These are phyloP conservation scores for Colletotrichum sp. DNA, from an alignment of 2,329 filamentous ascomycete species.

Conservation along the genomic window DNA sequence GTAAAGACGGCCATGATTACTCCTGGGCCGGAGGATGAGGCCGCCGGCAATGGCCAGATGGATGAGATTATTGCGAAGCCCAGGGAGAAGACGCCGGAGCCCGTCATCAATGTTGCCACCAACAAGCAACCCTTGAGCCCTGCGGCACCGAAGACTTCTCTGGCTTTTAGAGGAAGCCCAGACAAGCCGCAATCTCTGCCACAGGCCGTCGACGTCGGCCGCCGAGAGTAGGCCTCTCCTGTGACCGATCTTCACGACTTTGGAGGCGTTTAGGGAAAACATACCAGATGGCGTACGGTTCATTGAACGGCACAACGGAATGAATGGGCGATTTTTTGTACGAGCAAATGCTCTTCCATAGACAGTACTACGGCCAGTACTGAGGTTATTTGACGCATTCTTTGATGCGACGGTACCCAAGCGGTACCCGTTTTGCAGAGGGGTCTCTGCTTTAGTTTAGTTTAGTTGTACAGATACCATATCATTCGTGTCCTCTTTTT, in stretches of 20 bases:
- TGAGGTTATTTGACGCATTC: neutral
- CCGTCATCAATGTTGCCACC: constrained; percentile 13
- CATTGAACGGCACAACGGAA: constrained; percentile 1
- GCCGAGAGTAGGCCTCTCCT: constrained; percentile 27
- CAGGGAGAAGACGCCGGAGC: constrained; percentile 18
- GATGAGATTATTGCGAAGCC: constrained; percentile 6
- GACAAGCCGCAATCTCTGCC: constrained; percentile 54
- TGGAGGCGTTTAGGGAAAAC: constrained; percentile 15
- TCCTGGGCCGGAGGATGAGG: constrained; percentile 1
- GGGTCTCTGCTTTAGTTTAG: constrained; percentile 5
- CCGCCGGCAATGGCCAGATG: neutral
- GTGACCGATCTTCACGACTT: neutral
- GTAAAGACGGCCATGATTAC: constrained; percentile 1
- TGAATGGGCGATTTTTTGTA: neutral
- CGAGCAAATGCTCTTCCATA: constrained; percentile 6
- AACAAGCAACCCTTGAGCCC: constrained; percentile 32
- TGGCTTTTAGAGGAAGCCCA: constrained; percentile 67
- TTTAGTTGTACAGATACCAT: constrained; percentile 22
- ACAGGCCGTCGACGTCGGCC: constrained; percentile 33
- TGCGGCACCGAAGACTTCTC: constrained; percentile 42
- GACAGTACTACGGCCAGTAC: constrained; percentile 3
- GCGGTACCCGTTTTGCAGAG: constrained; percentile 9
- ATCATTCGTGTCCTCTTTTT: neutral
- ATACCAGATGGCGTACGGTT: constrained; percentile 8
- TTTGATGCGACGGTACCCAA: neutral